Base-by-base conservation (phyloP, 2,329 filamentous ascomycete species). In the Xylaria sp. region DNA sequence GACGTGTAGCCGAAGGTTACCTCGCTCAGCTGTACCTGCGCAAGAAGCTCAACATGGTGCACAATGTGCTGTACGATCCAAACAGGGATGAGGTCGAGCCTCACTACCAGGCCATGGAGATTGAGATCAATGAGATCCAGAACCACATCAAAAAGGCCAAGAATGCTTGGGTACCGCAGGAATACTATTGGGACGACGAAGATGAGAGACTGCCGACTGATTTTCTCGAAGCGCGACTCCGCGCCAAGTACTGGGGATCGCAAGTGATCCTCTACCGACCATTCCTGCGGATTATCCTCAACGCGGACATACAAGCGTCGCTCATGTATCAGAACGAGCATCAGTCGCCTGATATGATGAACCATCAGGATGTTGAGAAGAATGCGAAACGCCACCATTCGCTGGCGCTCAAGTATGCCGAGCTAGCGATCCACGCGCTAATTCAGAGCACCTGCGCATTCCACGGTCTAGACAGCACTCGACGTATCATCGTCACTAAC, bases 231-330 rank as follows among this genome's bases (percentile, higher is more conserved):
- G 93, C 93, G 37, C 85, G 94, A 19, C 79, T 97, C 62, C 87
- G 93, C 48, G 94, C 90, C 11, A 97, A 99, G 73, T 97, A 94
- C 74, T 97, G 93, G 79, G 94, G 94, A 18, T 92, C 91, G 0
- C 84, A 89, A 65, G 92, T 95, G 63, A 92, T 97, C 70, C 92
- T 93, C 30, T 89, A 94, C 71, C 84, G 94, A 23, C 91, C 90
- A 0, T 91, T 93, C 62, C 72, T 87, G 56, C 76, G 79, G 63
- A 76, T 80, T 62, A 81, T 88, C 51, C 73, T 88, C 66, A 73
- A 85, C 50, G 63, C 67, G 2, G 62, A 66, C 6, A 51, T 54
- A 37, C 59, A 65, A 53, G 65, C 59, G 67, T 65, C 59, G 61
- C 34, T 65, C 64, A 53, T 69, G 10, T 68, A 63, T 44, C 55